phyloP scores from a whole-genome alignment of 1,139 yeast genomes.

The Blastobotrys serpentis region DNA sequence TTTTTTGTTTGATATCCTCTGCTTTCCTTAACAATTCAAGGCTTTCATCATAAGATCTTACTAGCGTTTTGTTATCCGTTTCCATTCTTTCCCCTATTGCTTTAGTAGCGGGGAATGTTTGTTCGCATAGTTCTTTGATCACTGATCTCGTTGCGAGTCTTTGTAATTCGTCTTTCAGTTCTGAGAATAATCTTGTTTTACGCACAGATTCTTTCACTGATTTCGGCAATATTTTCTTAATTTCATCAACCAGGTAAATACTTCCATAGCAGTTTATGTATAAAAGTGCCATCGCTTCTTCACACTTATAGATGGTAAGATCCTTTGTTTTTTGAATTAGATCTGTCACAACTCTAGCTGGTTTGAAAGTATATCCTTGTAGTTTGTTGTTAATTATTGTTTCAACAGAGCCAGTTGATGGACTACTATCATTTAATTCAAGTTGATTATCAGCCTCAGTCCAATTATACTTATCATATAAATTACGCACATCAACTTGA shows the following conservation, averaged over 20 bases:
- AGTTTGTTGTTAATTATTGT: neutral
- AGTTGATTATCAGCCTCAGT: no score
- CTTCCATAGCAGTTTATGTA: neutral
- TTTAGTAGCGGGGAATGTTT: no score
- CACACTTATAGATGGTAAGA: neutral
- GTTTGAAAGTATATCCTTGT: neutral
- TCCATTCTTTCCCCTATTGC: no score
- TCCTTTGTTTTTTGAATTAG: no score
- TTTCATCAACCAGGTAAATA: neutral
- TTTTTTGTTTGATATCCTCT: no score
- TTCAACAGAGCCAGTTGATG: neutral
- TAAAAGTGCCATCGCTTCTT: neutral
- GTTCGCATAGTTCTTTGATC: no score
- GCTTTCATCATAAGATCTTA: no score
- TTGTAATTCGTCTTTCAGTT: neutral
- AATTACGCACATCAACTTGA: neutral
- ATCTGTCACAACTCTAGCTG: neutral
- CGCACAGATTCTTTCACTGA: neutral
- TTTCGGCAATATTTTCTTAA: neutral
- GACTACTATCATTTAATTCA: neutral
- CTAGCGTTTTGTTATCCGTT: no score
- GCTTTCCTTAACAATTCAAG: no score
- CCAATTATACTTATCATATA: neutral
- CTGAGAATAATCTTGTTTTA: neutral
- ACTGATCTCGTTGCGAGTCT: neutral